These are phyloP conservation scores for Aspergillus ochraceus DNA, from an alignment of 2,329 filamentous ascomycete genomes.

Conservation along the genomic window DNA sequence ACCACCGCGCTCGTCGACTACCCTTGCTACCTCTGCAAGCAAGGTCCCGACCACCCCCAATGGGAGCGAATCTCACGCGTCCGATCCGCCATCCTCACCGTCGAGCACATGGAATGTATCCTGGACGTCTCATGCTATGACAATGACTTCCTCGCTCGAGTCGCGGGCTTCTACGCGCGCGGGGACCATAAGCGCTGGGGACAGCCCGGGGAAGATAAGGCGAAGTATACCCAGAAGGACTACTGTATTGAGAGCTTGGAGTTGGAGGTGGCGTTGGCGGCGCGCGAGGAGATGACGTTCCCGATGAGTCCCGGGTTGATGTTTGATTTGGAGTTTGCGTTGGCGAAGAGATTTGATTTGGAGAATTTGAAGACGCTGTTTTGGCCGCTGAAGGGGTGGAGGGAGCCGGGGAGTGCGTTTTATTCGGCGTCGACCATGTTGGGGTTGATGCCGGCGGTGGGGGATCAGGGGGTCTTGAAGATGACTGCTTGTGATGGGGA, in stretches of 20 bases:
- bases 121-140: constrained; percentile 1
- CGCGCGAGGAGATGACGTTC: neutral
- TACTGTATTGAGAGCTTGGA: neutral
- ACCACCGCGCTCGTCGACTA: constrained; percentile 1
- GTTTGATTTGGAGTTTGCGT: neutral
- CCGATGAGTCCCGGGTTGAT: neutral
- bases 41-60: neutral
- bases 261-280: neutral
- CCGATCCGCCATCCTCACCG: neutral
- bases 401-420: neutral
- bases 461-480: too few relatives aligned
- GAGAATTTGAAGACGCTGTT: neutral
- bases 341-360: neutral
- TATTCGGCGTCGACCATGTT: neutral
- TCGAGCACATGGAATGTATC: constrained; percentile 2
- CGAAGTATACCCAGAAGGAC: neutral
- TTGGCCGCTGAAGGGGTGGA: neutral
- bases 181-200: constrained; percentile 11
- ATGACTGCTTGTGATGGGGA: neutral
- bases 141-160: constrained; percentile 2
- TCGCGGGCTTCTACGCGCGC: constrained; percentile 12
- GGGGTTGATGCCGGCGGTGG: neutral
- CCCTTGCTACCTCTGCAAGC: constrained; percentile 7
- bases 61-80: neutral
- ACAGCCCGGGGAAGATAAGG: constrained; percentile 6